phyloP scores from a whole-genome alignment of 2,329 filamentous ascomycete genomes.

The Penicillium sp. region DNA sequence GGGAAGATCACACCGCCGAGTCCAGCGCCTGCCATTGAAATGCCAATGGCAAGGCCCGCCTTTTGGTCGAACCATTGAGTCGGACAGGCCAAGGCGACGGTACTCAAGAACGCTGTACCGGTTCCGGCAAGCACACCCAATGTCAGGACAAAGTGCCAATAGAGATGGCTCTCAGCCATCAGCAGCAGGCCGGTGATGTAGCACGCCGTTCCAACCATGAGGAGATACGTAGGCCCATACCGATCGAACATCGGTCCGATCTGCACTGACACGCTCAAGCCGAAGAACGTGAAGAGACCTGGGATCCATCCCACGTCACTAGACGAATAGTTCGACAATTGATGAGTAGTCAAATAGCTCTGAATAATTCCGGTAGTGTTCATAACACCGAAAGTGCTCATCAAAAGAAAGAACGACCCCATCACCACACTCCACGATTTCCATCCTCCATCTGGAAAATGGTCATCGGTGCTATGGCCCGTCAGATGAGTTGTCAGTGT shows the following conservation, averaged over 20 bases:
- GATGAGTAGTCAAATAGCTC: constrained; percentile 49
- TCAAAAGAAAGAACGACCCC: constrained; percentile 42
- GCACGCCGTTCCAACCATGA: constrained; percentile 40
- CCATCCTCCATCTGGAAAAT: constrained; percentile 37
- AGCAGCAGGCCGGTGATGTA: constrained; percentile 48
- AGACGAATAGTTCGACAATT: constrained; percentile 46
- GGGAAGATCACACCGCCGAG: constrained; percentile 44
- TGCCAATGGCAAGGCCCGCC: constrained; percentile 43
- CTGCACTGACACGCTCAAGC: constrained; percentile 49
- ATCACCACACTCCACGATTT: constrained; percentile 40
- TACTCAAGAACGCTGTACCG: constrained; percentile 41
- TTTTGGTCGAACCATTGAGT: constrained; percentile 46
- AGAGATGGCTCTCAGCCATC: constrained; percentile 49
- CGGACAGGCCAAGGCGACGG: constrained; percentile 40
- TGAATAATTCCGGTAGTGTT: constrained; percentile 54
- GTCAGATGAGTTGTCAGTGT: constrained; percentile 22
- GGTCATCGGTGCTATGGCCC: constrained; percentile 18
- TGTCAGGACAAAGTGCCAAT: constrained; percentile 54
- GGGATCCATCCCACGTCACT: constrained; percentile 55
- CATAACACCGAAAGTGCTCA: constrained; percentile 51
- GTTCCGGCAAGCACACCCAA: constrained; percentile 42
- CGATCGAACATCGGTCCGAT: constrained; percentile 55
- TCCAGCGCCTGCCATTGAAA: constrained; percentile 43
- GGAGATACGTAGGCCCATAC: constrained; percentile 49
- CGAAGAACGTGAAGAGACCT: constrained; percentile 50